A percentile compares a stretch with the other conserved stretches of the same genome.
phyloP scores from a whole-genome alignment of 345 rosid species.

The Angophora floribunda region DNA sequence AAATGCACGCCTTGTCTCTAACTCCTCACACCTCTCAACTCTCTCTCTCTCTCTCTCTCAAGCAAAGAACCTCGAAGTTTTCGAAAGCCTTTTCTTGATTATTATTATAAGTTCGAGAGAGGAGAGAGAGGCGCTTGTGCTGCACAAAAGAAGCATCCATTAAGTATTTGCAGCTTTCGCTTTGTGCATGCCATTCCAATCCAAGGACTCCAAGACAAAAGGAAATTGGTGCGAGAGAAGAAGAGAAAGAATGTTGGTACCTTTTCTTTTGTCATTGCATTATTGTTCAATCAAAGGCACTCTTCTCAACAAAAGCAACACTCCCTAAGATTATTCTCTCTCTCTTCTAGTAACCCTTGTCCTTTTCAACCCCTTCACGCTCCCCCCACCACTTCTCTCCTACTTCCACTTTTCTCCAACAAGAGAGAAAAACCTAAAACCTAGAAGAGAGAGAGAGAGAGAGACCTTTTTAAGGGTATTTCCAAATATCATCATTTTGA shows the following conservation, averaged over 20 bases:
- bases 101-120: not conserved
- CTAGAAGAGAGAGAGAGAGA: not conserved
- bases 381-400: not conserved
- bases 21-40: not conserved
- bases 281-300: conserved; percentile 31
- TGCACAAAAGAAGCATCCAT: conserved; percentile 29
- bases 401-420: not conserved
- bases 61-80: not conserved
- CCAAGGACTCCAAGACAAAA: conserved; percentile 53
- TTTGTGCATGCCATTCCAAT: conserved; percentile 60
- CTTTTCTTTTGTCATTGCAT: conserved; percentile 20
- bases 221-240: conserved; percentile 3
- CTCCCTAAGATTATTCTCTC: conserved; percentile 32
- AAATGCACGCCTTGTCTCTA: not conserved
- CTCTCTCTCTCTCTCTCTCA: not conserved
- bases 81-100: not conserved
- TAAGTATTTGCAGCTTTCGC: conserved; percentile 57
- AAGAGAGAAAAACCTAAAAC: not conserved
- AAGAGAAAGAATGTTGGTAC: conserved; percentile 17
- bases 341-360: conserved; percentile 12
- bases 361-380: conserved; percentile 10
- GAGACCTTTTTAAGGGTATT: not conserved
- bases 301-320: conserved; percentile 1
- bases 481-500: not conserved
- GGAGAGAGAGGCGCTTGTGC: not conserved